These are phyloP conservation scores for Vicia villosa DNA, from an alignment of 306 rosid genomes.

Conservation along the genomic window DNA sequence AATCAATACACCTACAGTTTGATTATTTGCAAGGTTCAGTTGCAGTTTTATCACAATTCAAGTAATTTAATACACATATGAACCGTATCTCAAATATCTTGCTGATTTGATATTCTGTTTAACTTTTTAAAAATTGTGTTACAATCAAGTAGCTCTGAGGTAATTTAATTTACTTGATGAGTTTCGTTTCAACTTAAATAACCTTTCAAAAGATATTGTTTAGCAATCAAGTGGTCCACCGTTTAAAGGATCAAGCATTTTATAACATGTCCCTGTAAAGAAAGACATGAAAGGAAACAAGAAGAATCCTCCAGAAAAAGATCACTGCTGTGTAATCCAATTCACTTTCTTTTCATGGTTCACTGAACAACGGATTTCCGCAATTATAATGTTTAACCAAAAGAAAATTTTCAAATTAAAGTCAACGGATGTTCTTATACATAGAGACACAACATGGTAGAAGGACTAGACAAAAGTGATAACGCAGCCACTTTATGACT, in stretches of 20 bases:
- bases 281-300: slow-evolving; percentile 1
- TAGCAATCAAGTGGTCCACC: not conserved
- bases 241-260: not conserved
- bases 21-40: not conserved
- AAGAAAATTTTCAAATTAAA: not conserved
- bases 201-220: not conserved
- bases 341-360: no score
- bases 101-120: not conserved
- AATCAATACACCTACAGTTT: no score
- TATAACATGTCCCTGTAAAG: not conserved
- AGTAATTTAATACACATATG: not conserved
- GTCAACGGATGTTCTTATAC: not conserved
- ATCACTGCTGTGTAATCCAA: no score
- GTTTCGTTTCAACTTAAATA: not conserved
- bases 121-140: not conserved
- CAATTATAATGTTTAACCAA: not conserved
- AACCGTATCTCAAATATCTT: not conserved
- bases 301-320: not conserved
- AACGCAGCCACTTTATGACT: slow-evolving; percentile 2
- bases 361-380: not conserved
- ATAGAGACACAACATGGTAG: not conserved
- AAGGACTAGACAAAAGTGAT: not conserved
- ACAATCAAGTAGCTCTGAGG: not conserved
- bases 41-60: not conserved
- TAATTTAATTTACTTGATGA: slow-evolving; percentile 3